Base-by-base conservation (phyloP, 331 rosid genomes). In the Malus hybrid region DNA sequence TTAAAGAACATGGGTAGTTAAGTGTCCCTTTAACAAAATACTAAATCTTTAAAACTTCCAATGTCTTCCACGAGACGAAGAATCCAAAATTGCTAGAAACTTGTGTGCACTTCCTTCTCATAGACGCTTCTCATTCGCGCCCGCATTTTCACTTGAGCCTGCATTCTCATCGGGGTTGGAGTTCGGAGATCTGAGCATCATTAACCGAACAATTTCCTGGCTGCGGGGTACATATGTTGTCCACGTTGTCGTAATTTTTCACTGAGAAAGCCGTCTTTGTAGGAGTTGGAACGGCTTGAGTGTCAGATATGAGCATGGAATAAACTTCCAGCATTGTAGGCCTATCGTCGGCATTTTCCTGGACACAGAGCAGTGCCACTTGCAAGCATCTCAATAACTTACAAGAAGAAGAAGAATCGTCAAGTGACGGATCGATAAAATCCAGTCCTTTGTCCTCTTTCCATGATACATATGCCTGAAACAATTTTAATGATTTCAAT, bases 311-410 rank as follows among this genome's bases (percentile, higher is more conserved):
- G 42, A 88, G 80, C 63, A 80, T 15, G 39, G 90, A 86, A 76
- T 70, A 80, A 54, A 86, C 83, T 78, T 86, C 83, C 68, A 84
- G 56, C 90, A 88, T 88, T 29, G 93, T 68, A 61, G 93, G 86
- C 76, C 87, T 83, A 22, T 83, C 83, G 1, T 62, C 77, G 0
- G 89, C 80, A 61, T 81, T 83, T 31, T 86, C 89, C 81, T 88
- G 89, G 57, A 85, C 85, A 18, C 89, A 88, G 54, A 88, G 59
- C 1, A 85, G 79, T 6, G 86, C 89, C 1, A 86, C 80, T 24
- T 86, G 85, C 86, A 86, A 74, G 87, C 90, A 88, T 83, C 82
- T 86, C 80, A 65, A 55, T 65, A 86, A 72, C 80, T 84, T 88
- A 36, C 83, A 86, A 70, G 73, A 71, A 1, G 77, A 88, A n/a